Evolutionary conservation across 129 eudicot genomes (phyloP), one percentile per base, ranked within the genome.

Genomic region (Escallonia rubra): DNA sequence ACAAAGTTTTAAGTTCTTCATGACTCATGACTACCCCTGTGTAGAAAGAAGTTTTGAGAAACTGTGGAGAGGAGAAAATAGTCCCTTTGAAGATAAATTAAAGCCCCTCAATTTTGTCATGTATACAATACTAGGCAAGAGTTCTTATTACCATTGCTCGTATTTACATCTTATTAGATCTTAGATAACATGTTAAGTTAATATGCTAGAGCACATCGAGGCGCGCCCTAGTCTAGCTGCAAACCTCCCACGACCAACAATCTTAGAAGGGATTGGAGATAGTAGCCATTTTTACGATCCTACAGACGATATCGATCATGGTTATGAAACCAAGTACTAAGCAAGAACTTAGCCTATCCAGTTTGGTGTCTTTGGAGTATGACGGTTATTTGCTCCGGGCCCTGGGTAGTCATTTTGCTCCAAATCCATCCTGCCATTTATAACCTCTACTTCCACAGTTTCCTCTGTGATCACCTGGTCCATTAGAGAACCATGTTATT

Each of bases 331-430:
- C 10, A 50, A 50, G 10, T 8, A 8, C 8, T 5, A 9, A 8
- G 51, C 6, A 47, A 47, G 51, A 54, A 10, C 11, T 64, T 73
- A 53, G 11, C 38, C 65, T 39, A 3, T 23, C 53, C 13, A 23
- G 44, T 9, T 6, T 23, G 45, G 68, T 15, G 71, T 66, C 15
- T 11, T 56, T 64, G 79, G 79, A 48, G 73, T 74, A 6, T 74
- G 79, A 42, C 43, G 66, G 51, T 59, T 51, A 41, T 74, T 74
- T 6, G 78, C 41, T 56, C 78, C 78, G 5, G 78, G 10, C 44
- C 71, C 71, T 5, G 59, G 39, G 41, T 73, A 73, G 66, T 73
- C 78, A 49, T 43, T 62, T 13, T 54, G 59, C 59, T 57, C 65
- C 10, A 73, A 56, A 71, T 71, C 75, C 67, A 71, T 61, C 56